Evolutionary conservation across 2,329 filamentous ascomycete species (phyloP).

Genomic region (Chrysosporium keratinophilum): DNA sequence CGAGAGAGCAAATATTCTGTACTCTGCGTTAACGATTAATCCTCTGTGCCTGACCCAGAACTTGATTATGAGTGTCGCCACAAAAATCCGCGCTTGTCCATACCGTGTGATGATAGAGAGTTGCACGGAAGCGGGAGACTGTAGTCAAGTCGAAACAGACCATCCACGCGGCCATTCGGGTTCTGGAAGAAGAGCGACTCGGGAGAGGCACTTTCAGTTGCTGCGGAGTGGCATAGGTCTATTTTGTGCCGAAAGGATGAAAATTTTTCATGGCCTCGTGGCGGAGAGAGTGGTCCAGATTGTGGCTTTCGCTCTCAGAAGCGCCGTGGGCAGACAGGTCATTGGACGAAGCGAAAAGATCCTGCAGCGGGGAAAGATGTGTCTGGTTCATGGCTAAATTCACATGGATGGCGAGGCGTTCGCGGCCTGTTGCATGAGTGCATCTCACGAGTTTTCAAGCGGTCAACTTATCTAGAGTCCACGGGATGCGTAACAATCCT

Average conservation of each 20-base stretch:
- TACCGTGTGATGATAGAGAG: not conserved
- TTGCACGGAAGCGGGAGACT: no score
- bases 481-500: no score
- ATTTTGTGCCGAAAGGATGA: not conserved
- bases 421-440: not conserved
- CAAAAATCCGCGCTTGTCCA: not conserved
- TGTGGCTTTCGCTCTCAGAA: not conserved
- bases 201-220: no score
- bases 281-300: not conserved
- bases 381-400: not conserved
- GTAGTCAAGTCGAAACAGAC: no score
- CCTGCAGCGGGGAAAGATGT: conserved; percentile 2
- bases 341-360: not conserved
- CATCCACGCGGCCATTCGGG: no score
- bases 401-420: not conserved
- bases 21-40: not conserved
- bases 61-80: not conserved
- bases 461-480: not conserved
- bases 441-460: not conserved
- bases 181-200: no score
- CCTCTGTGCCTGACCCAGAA: not conserved
- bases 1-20: no score
- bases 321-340: not conserved
- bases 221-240: no score
- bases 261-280: conserved; percentile 6